Base-by-base conservation (phyloP, 352 stramenopile genomes). In the Phytophthora litchii region DNA sequence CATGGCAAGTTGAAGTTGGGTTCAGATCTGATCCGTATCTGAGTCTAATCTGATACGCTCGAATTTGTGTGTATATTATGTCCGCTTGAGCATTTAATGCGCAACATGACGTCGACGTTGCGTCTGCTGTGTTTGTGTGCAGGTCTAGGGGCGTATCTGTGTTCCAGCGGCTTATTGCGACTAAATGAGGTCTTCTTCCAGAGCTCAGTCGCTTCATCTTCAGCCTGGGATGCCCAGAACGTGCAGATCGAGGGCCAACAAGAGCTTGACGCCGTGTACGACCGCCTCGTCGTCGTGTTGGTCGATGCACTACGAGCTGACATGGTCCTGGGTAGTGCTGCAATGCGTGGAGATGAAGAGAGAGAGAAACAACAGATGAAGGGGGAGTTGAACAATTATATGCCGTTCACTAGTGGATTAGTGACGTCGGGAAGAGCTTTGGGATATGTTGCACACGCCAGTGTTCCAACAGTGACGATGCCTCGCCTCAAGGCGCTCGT, bases 401-500 rank as follows among this genome's bases (percentile, higher is more conserved):
- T 94, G 80, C 79, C 77, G 25, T 92, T 85, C 60, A 86, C 83
- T 3, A 73, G 72, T 10, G 37, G 51, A 0, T 67, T 93, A 1
- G 70, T 93, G 7, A 61, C 50, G 1, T 76, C 71, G 0, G 78
- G 81, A 0, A n/a, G 43, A 23, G 84, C 83, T 32, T 61, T 89
- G 6, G 81, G 76, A 4, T 96, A 89, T 60, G 70, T 96, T 7
- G 84, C 76, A 10, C 74, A 94, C 48, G 88, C 88, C 11, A 91
- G 82, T 57, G 76, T 94, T 4, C 88, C 88, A 6, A 96, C 88
- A 3, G 88, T 96, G 45, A 96, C 88, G 19, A 96, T 96, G 88
- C 88, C 88, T 37, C 74, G 88, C 1, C 72, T 96, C 1, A 96
- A 96, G 58, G 88, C 88, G 19, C 72, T 96, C 32, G 70, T 94